Conservation (phyloP, 805 yeast genomes). For the Candida pini region DNA sequence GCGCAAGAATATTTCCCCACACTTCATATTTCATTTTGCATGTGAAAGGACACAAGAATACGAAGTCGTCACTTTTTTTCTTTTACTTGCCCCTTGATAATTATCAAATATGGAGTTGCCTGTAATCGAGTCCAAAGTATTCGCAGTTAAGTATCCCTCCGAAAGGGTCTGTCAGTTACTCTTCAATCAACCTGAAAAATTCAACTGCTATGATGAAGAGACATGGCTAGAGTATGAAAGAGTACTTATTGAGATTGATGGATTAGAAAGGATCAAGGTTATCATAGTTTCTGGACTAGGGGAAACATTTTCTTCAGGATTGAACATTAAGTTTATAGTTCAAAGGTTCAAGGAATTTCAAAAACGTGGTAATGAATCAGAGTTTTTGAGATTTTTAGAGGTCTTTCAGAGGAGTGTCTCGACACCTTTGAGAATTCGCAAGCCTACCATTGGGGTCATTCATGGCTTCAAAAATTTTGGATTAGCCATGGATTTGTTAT, state of each 20-base stretch:
- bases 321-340: constrained; percentile 41
- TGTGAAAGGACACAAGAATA: too few species aligned
- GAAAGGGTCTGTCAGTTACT: constrained; percentile 43
- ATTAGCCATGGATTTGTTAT: constrained; percentile 60
- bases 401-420: constrained; percentile 57
- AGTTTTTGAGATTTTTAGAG: constrained; percentile 34
- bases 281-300: constrained; percentile 56
- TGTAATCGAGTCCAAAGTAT: too few species aligned
- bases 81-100: too few species aligned
- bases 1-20: too few species aligned
- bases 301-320: constrained; percentile 56
- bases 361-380: constrained; percentile 1
- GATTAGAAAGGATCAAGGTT: constrained; percentile 40
- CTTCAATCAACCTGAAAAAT: constrained; percentile 52
- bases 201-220: constrained; percentile 52
- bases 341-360: constrained; percentile 12
- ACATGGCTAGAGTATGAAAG: constrained; percentile 55
- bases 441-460: constrained; percentile 61
- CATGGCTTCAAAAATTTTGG: constrained; percentile 61
- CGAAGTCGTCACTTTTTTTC: too few species aligned
- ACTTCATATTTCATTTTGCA: too few species aligned
- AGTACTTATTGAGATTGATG: constrained; percentile 41
- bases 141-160: too few species aligned
- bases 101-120: too few species aligned
- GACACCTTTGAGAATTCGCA: constrained; percentile 39